Conservation (phyloP, 805 yeast genomes). For the Candida sanyiensis region DNA sequence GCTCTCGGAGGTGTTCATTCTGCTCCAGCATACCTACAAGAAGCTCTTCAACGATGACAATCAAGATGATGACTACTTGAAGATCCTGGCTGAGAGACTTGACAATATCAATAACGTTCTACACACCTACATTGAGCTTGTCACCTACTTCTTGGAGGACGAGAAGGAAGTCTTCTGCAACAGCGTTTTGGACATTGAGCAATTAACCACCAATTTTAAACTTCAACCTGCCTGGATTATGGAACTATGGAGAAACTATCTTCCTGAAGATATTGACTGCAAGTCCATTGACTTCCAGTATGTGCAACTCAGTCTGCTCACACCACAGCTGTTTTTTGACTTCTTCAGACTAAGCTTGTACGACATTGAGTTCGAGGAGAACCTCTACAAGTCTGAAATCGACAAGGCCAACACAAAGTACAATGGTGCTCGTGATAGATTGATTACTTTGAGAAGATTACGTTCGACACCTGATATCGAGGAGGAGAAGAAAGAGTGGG, state of each 20-base stretch:
- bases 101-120: slow-evolving; percentile 70
- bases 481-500: slow-evolving; percentile 21
- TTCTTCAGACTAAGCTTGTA: slow-evolving; percentile 75
- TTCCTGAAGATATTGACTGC: slow-evolving; percentile 28
- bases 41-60: slow-evolving; percentile 32
- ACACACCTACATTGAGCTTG: slow-evolving; percentile 55
- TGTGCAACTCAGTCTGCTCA: slow-evolving; percentile 20
- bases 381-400: slow-evolving; percentile 44
- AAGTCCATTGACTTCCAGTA: slow-evolving; percentile 15
- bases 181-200: slow-evolving; percentile 36
- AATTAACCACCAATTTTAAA: slow-evolving; percentile 37
- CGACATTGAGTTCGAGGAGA: slow-evolving; percentile 54
- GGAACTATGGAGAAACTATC: slow-evolving; percentile 63
- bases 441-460: slow-evolving; percentile 20
- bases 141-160: slow-evolving; percentile 43
- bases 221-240: slow-evolving; percentile 62
- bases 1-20: slow-evolving; percentile 58
- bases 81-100: slow-evolving; percentile 61
- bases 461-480: slow-evolving; percentile 16
- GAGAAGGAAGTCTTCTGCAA: slow-evolving; percentile 28
- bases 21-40: slow-evolving; percentile 47
- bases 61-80: slow-evolving; percentile 39
- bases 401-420: slow-evolving; percentile 34
- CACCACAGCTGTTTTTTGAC: slow-evolving; percentile 42
- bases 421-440: slow-evolving; percentile 32